Evolutionary conservation across 2,329 filamentous ascomycete genomes (phyloP), one percentile per base, ranked within the genome.

Genomic region (Microsporum ferrugineum): DNA sequence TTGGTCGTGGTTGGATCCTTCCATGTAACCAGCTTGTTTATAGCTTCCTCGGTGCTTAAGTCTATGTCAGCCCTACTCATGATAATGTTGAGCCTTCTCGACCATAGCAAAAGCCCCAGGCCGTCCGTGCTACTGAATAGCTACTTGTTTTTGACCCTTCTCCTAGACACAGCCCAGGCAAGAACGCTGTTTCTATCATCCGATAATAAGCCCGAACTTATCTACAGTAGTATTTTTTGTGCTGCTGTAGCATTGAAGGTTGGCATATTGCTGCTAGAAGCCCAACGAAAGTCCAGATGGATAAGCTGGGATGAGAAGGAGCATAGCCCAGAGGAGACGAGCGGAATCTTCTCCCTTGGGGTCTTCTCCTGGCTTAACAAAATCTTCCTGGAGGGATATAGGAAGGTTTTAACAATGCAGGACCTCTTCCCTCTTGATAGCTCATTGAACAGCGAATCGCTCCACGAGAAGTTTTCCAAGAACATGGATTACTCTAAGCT

Each of bases 111-210:
- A 17, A 57, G 55, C 14, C 55, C 55, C n/a, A 57, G 55, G 34
- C 55, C 55, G 8, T 57, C 55, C 23, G 55, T 57, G 55, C 31
- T 57, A 31, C 27, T 57, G 55, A 39, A 34, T 27, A 57, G 29
- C 31, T 57, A 38, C 55, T 57, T 57, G 55, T 55, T 55, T 55
- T 55, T 14, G 41, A 73, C 76, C 1, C 63, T 73, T 17, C 17
- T 77, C 2, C 70, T 78, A 53, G 76, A 78, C 62, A 66, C 68
- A 3, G 71, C 71, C 6, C 71, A 71, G 23, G 70, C 71, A 2
- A 71, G 77, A 27, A 78, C 71, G 17, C 60, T 70, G 34, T 74
- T 59, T 39, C 57, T 64, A n/a, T 63, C 59, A n/a, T 64, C 62
- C 17, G 45, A 31, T 31, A 27, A 31, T 2, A 47, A 17, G 29